Percentiles rank a stretch among this genome's conserved stretches.
These are phyloP conservation scores for Psilocybe azurescens DNA, from an alignment of 768 basidiomycete species.

Conservation along the genomic window DNA sequence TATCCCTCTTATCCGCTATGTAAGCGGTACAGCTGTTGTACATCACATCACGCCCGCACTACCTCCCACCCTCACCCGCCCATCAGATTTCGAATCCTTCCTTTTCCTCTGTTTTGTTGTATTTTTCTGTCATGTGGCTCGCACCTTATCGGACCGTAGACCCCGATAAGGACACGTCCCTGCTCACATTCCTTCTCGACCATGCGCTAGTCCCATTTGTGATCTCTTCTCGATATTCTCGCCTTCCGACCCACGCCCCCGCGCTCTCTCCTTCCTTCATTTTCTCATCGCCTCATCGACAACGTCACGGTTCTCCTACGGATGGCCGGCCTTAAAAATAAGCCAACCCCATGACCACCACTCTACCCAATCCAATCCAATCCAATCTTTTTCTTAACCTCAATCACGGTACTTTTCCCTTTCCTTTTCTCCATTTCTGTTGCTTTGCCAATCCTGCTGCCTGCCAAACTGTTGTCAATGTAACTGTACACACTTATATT, in stretches of 20 bases:
- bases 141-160: constrained; percentile 11
- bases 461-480: constrained; percentile 18
- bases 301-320: constrained; percentile 17
- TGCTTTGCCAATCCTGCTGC: constrained; percentile 12
- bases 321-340: constrained; percentile 4
- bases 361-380: background rate
- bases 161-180: constrained; percentile 2
- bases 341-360: background rate
- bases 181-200: constrained; percentile 6
- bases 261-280: background rate
- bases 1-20: background rate
- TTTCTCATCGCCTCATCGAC: background rate
- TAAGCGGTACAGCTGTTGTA: background rate
- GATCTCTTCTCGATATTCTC: constrained; percentile 2
- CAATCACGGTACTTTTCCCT: background rate
- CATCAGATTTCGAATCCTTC: constrained; percentile 8
- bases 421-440: background rate
- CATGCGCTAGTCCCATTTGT: constrained; percentile 2
- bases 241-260: background rate
- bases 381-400: background rate
- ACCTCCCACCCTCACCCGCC: background rate
- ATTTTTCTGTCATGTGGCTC: constrained; percentile 15
- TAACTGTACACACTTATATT: constrained; percentile 18
- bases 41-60: background rate
- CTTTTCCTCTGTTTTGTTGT: constrained; percentile 5